A percentile compares a stretch with the other conserved stretches of the same genome.
These are phyloP conservation scores for Antitrichia curtipendula DNA, from an alignment of 225 moss, liverwort and hornwort species.

Conservation along the genomic window DNA sequence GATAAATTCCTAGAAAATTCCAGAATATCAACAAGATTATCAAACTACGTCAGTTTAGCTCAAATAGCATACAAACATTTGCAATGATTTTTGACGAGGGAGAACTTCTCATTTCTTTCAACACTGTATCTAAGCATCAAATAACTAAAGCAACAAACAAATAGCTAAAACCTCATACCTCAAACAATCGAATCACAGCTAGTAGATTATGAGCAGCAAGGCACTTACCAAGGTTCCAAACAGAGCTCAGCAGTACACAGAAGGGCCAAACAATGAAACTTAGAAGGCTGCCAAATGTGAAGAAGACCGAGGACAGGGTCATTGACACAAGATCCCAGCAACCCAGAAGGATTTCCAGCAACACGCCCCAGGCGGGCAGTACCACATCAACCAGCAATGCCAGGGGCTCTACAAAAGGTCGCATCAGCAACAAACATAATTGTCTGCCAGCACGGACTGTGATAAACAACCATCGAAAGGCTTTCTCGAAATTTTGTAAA, in stretches of 20 bases:
- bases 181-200: background rate
- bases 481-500: constrained; percentile 85
- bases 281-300: constrained; percentile 31
- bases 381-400: constrained; percentile 40
- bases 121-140: background rate
- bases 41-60: background rate
- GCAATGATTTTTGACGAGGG: background rate
- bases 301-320: constrained; percentile 13
- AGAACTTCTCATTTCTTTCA: background rate
- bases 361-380: constrained; percentile 48
- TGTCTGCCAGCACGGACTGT: constrained; percentile 56
- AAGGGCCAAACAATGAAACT: constrained; percentile 60
- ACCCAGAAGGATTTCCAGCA: constrained; percentile 33
- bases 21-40: background rate
- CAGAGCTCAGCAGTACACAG: constrained; percentile 27
- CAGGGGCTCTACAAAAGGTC: constrained; percentile 59
- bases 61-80: background rate
- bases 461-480: constrained; percentile 62
- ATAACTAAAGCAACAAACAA: background rate
- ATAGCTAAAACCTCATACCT: background rate
- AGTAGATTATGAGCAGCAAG: background rate
- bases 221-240: constrained; percentile 59
- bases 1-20: constrained; percentile 47
- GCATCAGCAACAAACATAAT: constrained; percentile 49
- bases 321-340: constrained; percentile 38